phyloP scores from a whole-genome alignment of 108 stramenopile genomes.

The Nannochloropsis salina region DNA sequence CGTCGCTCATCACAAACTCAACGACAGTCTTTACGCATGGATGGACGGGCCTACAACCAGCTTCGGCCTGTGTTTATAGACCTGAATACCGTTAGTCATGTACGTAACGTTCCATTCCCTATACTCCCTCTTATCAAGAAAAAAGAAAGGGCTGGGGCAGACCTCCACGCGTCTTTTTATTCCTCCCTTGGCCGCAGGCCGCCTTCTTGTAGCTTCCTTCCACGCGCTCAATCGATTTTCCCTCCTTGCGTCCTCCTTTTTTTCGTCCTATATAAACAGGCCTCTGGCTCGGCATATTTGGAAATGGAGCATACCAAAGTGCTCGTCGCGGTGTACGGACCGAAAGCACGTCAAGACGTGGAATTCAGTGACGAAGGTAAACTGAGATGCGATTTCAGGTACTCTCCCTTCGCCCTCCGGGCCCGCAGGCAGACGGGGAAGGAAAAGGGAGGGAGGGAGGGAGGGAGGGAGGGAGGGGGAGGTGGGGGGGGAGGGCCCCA shows the following conservation, averaged over 20 bases:
- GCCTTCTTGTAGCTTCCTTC: neutral
- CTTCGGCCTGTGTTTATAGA: neutral
- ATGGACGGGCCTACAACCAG: neutral
- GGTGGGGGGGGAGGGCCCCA: neutral
- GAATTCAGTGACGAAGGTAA: conserved; percentile 52
- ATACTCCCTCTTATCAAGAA: no score
- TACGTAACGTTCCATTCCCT: neutral
- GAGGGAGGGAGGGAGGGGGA: neutral
- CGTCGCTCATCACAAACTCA: no score
- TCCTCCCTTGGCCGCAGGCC: neutral
- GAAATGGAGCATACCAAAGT: conserved; percentile 50
- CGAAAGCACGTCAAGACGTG: conserved; percentile 31
- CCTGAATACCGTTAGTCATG: neutral
- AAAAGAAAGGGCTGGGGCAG: neutral
- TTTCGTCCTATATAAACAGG: neutral
- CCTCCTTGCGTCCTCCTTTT: neutral
- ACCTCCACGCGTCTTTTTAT: neutral
- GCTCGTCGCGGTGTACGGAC: conserved; percentile 44
- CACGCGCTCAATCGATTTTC: neutral
- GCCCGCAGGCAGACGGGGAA: conserved; percentile 12
- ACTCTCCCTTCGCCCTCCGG: conserved; percentile 40
- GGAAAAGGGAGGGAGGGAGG: conserved; percentile 15
- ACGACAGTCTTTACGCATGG: neutral
- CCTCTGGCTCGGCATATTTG: conserved; percentile 47
- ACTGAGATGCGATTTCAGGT: conserved; percentile 45